A percentile compares a stretch with the other conserved stretches of the same genome.
Conservation (phyloP, 106 monocot genomes). For the Dendrobium chrysotoxum region DNA sequence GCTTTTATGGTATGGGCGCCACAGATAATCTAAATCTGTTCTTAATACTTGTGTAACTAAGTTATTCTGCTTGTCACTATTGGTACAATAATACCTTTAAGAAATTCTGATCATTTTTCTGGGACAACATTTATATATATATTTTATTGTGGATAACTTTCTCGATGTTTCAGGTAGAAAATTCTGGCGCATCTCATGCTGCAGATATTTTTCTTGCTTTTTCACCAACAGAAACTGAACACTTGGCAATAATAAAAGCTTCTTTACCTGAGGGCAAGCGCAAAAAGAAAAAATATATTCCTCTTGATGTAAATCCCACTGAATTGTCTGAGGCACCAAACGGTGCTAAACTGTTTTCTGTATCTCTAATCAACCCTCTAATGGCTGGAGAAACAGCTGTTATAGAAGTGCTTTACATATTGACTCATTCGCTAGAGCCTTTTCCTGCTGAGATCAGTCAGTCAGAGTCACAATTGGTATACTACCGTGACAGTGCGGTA, state of each 20-base stretch:
- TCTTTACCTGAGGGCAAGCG: slow-evolving; percentile 48
- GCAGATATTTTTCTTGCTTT: slow-evolving; percentile 66
- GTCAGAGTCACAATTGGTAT: slow-evolving; percentile 67
- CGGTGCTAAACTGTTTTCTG: slow-evolving; percentile 40
- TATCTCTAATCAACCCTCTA: slow-evolving; percentile 40
- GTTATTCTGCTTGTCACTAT: not conserved
- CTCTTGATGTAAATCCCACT: slow-evolving; percentile 32
- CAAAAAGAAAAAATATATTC: slow-evolving; percentile 59
- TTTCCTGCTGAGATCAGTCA: slow-evolving; percentile 73
- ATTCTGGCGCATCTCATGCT: slow-evolving; percentile 45
- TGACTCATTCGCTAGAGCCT: slow-evolving; percentile 58
- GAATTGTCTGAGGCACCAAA: slow-evolving; percentile 26
- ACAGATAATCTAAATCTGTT: not conserved
- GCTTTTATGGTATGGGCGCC: not conserved
- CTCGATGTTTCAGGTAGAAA: slow-evolving; percentile 51
- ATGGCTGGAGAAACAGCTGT: slow-evolving; percentile 35
- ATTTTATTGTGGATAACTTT: not conserved
- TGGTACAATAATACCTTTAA: not conserved
- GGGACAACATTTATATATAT: not conserved
- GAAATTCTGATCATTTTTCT: not conserved
- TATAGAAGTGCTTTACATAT: slow-evolving; percentile 46
- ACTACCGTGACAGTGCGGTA: slow-evolving; percentile 67
- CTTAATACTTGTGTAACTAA: not conserved
- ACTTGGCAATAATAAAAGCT: slow-evolving; percentile 55
- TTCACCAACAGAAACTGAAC: slow-evolving; percentile 55